phyloP scores from a whole-genome alignment of 2,329 filamentous ascomycete genomes.

The Penicillium freii region DNA sequence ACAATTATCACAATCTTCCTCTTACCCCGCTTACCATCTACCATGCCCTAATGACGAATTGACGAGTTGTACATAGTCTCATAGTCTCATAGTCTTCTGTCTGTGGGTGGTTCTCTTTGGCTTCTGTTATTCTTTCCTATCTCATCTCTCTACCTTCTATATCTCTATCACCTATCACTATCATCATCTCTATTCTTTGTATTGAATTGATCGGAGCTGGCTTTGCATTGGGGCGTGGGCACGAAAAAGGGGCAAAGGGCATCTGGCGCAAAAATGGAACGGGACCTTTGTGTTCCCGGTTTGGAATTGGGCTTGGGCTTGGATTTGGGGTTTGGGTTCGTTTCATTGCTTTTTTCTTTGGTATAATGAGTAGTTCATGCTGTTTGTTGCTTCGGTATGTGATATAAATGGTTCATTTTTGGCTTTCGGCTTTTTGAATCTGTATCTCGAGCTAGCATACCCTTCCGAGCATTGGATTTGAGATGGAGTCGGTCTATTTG shows the following conservation, averaged over 20 bases:
- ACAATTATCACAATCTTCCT: neutral
- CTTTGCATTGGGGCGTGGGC: conserved; percentile 4
- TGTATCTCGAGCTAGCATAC: neutral
- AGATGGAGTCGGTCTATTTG: neutral
- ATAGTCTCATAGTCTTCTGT: neutral
- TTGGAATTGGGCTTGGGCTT: neutral
- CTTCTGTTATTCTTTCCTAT: neutral
- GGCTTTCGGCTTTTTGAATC: neutral
- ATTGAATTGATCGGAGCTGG: neutral
- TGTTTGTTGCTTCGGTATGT: neutral
- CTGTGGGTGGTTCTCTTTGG: neutral
- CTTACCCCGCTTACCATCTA: neutral
- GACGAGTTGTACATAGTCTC: conserved; percentile 6
- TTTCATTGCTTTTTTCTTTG: neutral
- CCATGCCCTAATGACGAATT: neutral
- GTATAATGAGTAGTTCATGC: neutral
- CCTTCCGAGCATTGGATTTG: neutral
- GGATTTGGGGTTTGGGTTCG: neutral
- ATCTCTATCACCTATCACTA: neutral
- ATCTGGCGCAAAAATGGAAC: conserved; percentile 2
- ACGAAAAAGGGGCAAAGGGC: neutral
- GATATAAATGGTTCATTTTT: neutral
- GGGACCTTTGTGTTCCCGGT: neutral
- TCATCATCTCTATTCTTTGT: neutral
- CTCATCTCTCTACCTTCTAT: neutral